These are phyloP conservation scores for Candida nemodendra DNA, from an alignment of 805 yeast genomes.

Conservation along the genomic window DNA sequence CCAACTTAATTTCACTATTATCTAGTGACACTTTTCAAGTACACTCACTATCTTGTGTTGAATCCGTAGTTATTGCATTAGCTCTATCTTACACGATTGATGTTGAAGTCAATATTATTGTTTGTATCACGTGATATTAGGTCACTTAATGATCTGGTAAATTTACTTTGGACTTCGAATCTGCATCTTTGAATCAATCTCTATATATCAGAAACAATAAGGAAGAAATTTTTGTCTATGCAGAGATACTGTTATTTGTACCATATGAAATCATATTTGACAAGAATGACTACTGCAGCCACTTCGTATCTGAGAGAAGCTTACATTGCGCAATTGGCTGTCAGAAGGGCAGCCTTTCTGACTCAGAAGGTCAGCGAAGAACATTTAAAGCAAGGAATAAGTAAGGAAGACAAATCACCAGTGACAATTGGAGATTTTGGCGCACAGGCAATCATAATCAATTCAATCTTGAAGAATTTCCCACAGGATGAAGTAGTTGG, in stretches of 20 bases:
- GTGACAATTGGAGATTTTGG: slow-evolving; percentile 97
- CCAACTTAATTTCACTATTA: background rate
- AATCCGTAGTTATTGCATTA: too few species aligned
- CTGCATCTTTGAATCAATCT: too few species aligned
- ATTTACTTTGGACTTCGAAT: too few species aligned
- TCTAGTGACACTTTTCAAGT: too few species aligned
- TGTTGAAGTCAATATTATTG: too few species aligned
- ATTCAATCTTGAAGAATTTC: slow-evolving; percentile 75
- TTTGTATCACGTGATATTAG: too few species aligned
- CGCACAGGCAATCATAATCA: slow-evolving; percentile 89
- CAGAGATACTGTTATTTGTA: background rate
- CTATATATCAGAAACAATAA: too few species aligned
- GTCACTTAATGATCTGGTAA: too few species aligned
- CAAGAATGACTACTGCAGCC: slow-evolving; percentile 2
- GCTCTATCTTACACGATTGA: too few species aligned
- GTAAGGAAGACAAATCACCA: slow-evolving; percentile 88
- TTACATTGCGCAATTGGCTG: slow-evolving; percentile 83
- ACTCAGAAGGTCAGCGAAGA: slow-evolving; percentile 63
- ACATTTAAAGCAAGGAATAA: slow-evolving; percentile 53
- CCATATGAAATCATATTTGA: slow-evolving; percentile 1
- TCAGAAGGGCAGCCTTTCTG: slow-evolving; percentile 77
- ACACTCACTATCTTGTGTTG: too few species aligned
- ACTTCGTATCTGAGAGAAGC: slow-evolving; percentile 60
- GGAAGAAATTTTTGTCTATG: too few species aligned
- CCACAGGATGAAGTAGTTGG: slow-evolving; percentile 89